Conservation (phyloP, 2,329 filamentous ascomycete species). For the Aspergillus versicolor region DNA sequence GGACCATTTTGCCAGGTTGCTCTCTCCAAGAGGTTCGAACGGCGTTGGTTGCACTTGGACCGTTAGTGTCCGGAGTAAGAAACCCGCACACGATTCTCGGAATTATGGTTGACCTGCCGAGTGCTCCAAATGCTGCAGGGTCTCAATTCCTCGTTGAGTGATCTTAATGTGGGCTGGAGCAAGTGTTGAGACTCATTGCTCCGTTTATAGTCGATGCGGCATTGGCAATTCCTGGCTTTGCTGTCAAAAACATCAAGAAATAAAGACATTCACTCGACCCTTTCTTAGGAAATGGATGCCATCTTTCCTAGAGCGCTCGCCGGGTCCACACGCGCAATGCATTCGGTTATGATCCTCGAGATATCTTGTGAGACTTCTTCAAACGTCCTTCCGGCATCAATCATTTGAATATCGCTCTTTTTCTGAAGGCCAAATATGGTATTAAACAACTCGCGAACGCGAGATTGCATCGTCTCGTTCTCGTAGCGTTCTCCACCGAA, state of each 20-base stretch:
- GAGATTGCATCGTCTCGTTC: conserved; percentile 74
- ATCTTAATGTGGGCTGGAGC: conserved; percentile 23
- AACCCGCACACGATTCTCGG: neutral
- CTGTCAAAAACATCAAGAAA: neutral
- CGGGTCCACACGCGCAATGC: conserved; percentile 32
- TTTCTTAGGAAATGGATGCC: conserved; percentile 24
- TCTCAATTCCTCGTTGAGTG: neutral
- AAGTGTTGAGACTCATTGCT: conserved; percentile 12
- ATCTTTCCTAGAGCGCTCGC: conserved; percentile 37
- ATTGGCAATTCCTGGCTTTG: conserved; percentile 22
- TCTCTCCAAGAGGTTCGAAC: too few relatives aligned
- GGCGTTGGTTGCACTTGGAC: too few relatives aligned
- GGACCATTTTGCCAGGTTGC: too few relatives aligned
- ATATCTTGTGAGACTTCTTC: conserved; percentile 52
- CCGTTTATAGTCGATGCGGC: neutral
- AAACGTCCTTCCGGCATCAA: conserved; percentile 55
- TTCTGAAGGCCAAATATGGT: conserved; percentile 50
- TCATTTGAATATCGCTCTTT: conserved; percentile 51
- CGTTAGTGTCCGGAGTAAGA: too few relatives aligned
- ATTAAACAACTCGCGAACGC: conserved; percentile 73
- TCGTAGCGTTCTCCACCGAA: conserved; percentile 91
- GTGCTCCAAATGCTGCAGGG: neutral
- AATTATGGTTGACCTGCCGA: neutral
- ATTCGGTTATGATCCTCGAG: conserved; percentile 25
- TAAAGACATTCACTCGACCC: neutral